phyloP scores from a whole-genome alignment of 129 eudicot genomes.

The Glebionis coronaria region DNA sequence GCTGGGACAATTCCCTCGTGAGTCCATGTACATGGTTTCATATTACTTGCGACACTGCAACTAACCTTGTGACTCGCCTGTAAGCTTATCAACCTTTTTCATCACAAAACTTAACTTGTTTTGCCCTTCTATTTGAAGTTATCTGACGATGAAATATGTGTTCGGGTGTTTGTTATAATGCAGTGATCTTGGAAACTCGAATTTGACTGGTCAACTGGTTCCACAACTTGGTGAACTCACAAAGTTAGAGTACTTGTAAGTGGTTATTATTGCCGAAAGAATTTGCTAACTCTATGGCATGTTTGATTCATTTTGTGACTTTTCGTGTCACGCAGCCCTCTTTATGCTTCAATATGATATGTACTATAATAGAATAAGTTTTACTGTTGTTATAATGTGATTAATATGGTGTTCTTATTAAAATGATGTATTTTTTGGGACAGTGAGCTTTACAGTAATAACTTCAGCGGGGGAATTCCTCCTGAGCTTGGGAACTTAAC shows the following conservation, averaged over 20 bases:
- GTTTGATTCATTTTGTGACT: not conserved
- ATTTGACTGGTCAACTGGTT: constrained; percentile 13
- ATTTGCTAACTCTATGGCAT: not conserved
- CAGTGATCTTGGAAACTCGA: constrained; percentile 13
- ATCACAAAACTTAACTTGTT: too few species aligned
- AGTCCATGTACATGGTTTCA: constrained; percentile 92
- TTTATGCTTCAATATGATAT: not conserved
- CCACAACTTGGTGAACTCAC: constrained; percentile 4
- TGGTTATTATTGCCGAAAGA: not conserved
- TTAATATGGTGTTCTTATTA: not conserved
- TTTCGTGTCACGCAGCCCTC: not conserved
- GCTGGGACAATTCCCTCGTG: constrained; percentile 76
- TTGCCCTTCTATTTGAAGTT: too few species aligned
- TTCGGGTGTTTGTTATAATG: not conserved
- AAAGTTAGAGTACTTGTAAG: constrained; percentile 10
- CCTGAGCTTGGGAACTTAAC: constrained; percentile 29
- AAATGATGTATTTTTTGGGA: not conserved
- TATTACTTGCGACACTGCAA: constrained; percentile 52
- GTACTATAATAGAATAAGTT: not conserved
- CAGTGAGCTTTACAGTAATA: not conserved
- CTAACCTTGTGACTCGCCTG: constrained; percentile 64
- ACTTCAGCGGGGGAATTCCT: not conserved
- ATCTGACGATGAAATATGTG: not conserved
- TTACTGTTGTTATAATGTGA: not conserved
- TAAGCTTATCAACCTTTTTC: constrained; percentile 14